phyloP scores from a whole-genome alignment of 805 yeast species.

The Lipomyces lipofer region DNA sequence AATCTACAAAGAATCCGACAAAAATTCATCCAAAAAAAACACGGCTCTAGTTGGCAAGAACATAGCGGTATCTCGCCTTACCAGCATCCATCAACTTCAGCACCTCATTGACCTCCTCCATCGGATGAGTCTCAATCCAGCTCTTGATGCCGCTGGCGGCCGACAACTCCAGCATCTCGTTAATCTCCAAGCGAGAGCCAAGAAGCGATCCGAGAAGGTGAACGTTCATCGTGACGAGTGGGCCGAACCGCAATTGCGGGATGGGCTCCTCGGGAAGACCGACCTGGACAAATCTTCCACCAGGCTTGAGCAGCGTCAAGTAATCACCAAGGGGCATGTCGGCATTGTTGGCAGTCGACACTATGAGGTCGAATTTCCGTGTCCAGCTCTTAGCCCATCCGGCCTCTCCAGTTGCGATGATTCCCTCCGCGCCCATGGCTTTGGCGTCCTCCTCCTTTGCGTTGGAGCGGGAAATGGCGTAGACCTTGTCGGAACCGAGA shows the following conservation, averaged over 20 bases:
- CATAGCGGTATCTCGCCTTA: slow-evolving; percentile 31
- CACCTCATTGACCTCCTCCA: slow-evolving; percentile 31
- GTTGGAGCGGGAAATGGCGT: slow-evolving; percentile 55
- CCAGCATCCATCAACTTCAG: slow-evolving; percentile 27
- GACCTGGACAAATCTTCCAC: slow-evolving; percentile 60
- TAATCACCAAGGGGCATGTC: slow-evolving; percentile 43
- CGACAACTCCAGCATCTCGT: slow-evolving; percentile 66
- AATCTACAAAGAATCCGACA: neutral
- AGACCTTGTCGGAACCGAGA: slow-evolving; percentile 58
- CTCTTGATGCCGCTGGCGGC: slow-evolving; percentile 46
- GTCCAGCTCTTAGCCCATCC: slow-evolving; percentile 40
- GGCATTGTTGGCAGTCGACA: slow-evolving; percentile 56
- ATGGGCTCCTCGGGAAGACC: slow-evolving; percentile 56
- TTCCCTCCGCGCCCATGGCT: slow-evolving; percentile 57
- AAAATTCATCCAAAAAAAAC: neutral
- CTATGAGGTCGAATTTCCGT: slow-evolving; percentile 51
- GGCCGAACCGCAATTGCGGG: slow-evolving; percentile 29
- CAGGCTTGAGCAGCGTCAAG: slow-evolving; percentile 54
- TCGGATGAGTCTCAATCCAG: slow-evolving; percentile 31
- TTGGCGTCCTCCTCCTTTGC: slow-evolving; percentile 54
- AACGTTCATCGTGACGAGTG: slow-evolving; percentile 27
- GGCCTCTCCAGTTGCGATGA: slow-evolving; percentile 50
- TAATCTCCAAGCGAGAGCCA: slow-evolving; percentile 67
- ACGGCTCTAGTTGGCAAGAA: slow-evolving; percentile 17
- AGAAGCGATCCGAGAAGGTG: slow-evolving; percentile 51